A percentile compares a stretch with the other conserved stretches of the same genome.
Evolutionary conservation across 257 asterid species (phyloP).

Genomic region (Gentiana straminea): DNA sequence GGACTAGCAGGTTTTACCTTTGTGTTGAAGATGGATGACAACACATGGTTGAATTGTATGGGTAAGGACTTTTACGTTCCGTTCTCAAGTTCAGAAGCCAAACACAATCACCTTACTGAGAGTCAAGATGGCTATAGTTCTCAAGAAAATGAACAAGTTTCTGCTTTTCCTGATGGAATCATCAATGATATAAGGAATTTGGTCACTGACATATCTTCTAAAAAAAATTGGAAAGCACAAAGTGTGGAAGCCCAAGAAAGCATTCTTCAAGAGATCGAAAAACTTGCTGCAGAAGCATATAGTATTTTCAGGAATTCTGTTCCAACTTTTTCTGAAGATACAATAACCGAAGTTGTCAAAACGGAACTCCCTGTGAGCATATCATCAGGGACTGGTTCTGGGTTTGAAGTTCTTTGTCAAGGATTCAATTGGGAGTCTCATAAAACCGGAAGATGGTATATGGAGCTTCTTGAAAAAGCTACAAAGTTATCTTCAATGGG

Average conservation of each 20-base stretch:
- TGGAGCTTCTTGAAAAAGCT: slow-evolving; percentile 64
- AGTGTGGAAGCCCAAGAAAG: slow-evolving; percentile 55
- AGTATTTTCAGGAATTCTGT: slow-evolving; percentile 64
- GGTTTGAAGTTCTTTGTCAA: slow-evolving; percentile 81
- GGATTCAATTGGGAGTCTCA: slow-evolving; percentile 98
- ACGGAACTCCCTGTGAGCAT: slow-evolving; percentile 31
- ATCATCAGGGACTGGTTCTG: slow-evolving; percentile 84
- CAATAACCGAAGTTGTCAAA: slow-evolving; percentile 29
- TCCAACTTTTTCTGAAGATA: slow-evolving; percentile 39
- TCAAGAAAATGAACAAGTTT: slow-evolving; percentile 24
- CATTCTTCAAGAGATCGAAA: slow-evolving; percentile 97
- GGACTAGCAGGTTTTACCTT: slow-evolving; percentile 52
- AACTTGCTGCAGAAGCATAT: slow-evolving; percentile 98
- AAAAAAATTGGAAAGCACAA: slow-evolving; percentile 45
- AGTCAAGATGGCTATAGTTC: slow-evolving; percentile 24
- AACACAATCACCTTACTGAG: slow-evolving; percentile 15
- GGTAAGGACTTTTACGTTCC: slow-evolving; percentile 82
- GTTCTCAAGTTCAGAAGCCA: slow-evolving; percentile 26
- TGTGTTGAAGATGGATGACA: slow-evolving; percentile 68
- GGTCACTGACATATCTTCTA: slow-evolving; percentile 62
- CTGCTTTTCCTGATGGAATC: slow-evolving; percentile 56
- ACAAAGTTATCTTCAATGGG: slow-evolving; percentile 68
- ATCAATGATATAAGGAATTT: slow-evolving; percentile 63
- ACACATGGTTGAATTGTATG: slow-evolving; percentile 60
- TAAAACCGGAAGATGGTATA: slow-evolving; percentile 86